Percentiles rank a stretch among this genome's conserved stretches.
These are phyloP conservation scores for Acmispon strigosus DNA, from an alignment of 306 rosid species.

Conservation along the genomic window DNA sequence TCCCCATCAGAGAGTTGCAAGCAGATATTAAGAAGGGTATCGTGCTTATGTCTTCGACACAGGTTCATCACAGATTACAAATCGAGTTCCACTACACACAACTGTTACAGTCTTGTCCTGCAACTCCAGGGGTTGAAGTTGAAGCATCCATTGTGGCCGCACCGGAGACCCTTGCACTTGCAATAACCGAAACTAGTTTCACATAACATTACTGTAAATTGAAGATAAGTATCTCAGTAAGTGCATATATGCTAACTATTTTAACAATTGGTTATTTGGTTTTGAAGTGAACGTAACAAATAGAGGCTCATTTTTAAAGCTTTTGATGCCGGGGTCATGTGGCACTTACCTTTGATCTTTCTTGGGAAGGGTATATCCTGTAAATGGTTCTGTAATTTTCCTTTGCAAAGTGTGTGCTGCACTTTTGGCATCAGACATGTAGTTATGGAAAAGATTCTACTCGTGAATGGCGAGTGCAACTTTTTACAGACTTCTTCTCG, in stretches of 20 bases:
- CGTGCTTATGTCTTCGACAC: slow-evolving; percentile 42
- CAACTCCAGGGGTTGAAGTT: slow-evolving; percentile 19
- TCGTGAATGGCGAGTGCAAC: neutral
- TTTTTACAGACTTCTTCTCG: slow-evolving; percentile 10
- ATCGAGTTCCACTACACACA: slow-evolving; percentile 78
- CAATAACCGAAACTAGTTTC: slow-evolving; percentile 22
- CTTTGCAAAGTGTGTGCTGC: slow-evolving; percentile 22
- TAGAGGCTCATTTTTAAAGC: slow-evolving; percentile 21
- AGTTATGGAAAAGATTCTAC: slow-evolving; percentile 21
- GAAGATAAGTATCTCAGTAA: slow-evolving; percentile 26
- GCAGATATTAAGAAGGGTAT: slow-evolving; percentile 69
- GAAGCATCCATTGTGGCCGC: slow-evolving; percentile 26
- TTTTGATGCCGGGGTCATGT: slow-evolving; percentile 1
- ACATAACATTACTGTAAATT: slow-evolving; percentile 30
- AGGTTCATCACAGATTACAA: slow-evolving; percentile 75
- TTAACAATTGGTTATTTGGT: neutral
- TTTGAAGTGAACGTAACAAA: slow-evolving; percentile 31
- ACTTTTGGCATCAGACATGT: slow-evolving; percentile 27
- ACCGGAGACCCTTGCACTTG: slow-evolving; percentile 23
- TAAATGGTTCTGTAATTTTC: slow-evolving; percentile 22
- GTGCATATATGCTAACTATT: slow-evolving; percentile 47
- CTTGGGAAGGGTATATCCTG: slow-evolving; percentile 23
- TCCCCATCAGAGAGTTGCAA: slow-evolving; percentile 81
- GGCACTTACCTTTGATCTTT: slow-evolving; percentile 12
- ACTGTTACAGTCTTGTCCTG: slow-evolving; percentile 19